These are phyloP conservation scores for Globisporangium paroecandrum DNA, from an alignment of 352 stramenopile genomes.

Conservation along the genomic window DNA sequence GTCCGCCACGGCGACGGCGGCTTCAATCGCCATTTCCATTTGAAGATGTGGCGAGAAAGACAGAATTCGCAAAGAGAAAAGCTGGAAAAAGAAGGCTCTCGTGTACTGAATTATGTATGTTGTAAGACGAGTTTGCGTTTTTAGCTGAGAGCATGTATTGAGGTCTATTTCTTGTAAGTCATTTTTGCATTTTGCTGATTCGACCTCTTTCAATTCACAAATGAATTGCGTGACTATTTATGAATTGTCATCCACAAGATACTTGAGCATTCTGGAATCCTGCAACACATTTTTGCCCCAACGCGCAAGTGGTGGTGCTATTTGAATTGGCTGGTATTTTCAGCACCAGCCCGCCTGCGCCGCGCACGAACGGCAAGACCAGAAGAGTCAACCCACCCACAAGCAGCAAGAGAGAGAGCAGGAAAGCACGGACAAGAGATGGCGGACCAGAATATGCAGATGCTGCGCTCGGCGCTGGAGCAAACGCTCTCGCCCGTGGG, in stretches of 20 bases:
- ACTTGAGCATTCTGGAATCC: neutral
- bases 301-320: neutral
- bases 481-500: slow-evolving; percentile 75
- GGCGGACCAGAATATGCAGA: slow-evolving; percentile 60
- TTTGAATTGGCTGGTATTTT: neutral
- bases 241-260: neutral
- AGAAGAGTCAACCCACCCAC: neutral
- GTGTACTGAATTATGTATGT: too few relatives aligned
- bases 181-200: neutral
- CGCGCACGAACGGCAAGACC: neutral
- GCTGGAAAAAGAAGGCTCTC: too few relatives aligned
- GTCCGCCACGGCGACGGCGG: neutral
- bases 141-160: neutral
- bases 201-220: neutral
- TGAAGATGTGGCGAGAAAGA: slow-evolving; percentile 2
- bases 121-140: too few relatives aligned
- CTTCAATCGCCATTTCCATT: slow-evolving; percentile 9
- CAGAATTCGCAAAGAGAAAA: neutral
- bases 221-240: neutral
- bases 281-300: neutral
- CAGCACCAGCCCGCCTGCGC: neutral
- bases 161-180: neutral
- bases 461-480: slow-evolving; percentile 71
- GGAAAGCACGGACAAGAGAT: slow-evolving; percentile 23
- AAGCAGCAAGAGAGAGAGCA: neutral